Evolutionary conservation across 1,284 basidiomycete species (phyloP).

Genomic region (Cryptococcus sp.): DNA sequence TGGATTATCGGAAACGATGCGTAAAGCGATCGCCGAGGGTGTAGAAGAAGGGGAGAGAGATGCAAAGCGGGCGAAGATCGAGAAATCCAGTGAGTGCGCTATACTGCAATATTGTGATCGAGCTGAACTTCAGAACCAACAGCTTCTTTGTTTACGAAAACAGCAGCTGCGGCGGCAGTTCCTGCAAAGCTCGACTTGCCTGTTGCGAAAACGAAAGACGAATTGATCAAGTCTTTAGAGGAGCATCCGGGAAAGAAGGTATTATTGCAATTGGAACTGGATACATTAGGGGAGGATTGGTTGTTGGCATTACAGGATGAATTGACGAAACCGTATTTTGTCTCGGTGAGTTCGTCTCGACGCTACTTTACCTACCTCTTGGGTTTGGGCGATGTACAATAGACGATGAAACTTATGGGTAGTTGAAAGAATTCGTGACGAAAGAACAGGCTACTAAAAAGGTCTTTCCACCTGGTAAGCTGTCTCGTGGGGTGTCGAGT

Average conservation of each 20-base stretch:
- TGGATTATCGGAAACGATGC: slow-evolving; percentile 21
- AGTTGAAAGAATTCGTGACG: slow-evolving; percentile 46
- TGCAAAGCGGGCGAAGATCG: slow-evolving; percentile 10
- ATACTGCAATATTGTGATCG: background rate
- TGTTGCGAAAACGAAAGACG: slow-evolving; percentile 18
- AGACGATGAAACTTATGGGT: background rate
- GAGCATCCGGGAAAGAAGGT: slow-evolving; percentile 16
- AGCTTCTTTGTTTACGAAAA: slow-evolving; percentile 19
- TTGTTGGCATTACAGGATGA: slow-evolving; percentile 47
- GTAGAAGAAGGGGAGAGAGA: slow-evolving; percentile 8
- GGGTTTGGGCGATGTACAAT: background rate
- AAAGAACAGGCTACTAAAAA: slow-evolving; percentile 41
- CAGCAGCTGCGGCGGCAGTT: background rate
- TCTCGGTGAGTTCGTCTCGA: slow-evolving; percentile 25
- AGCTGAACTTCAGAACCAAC: slow-evolving; percentile 7
- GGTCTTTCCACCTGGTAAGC: slow-evolving; percentile 50
- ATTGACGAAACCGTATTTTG: slow-evolving; percentile 46
- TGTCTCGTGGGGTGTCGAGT: background rate
- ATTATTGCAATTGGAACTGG: slow-evolving; percentile 42
- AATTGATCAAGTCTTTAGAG: slow-evolving; percentile 24
- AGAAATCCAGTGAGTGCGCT: background rate
- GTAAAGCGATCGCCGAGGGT: slow-evolving; percentile 20
- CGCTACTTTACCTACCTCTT: background rate
- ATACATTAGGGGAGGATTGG: slow-evolving; percentile 49
- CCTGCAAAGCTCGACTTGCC: slow-evolving; percentile 8